Conservation (phyloP, 805 yeast genomes). For the Metschnikowia picachoensis region DNA sequence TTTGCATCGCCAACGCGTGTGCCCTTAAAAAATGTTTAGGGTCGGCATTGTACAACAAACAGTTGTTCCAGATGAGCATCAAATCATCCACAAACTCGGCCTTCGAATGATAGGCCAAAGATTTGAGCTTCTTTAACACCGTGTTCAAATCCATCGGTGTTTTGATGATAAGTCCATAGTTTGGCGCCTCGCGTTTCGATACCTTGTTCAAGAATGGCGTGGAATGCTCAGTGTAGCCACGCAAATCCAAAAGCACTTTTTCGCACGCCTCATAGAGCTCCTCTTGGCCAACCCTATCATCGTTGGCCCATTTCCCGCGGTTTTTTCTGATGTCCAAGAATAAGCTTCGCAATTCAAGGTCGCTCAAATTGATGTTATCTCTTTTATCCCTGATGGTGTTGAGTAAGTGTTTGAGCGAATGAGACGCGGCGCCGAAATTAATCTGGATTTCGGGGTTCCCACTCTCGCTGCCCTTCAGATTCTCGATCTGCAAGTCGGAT, state of each 20-base stretch:
- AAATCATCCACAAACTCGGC: slow-evolving; percentile 91
- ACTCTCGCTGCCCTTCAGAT: slow-evolving; percentile 16
- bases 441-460: slow-evolving; percentile 37
- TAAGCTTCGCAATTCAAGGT: slow-evolving; percentile 76
- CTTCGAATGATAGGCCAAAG: slow-evolving; percentile 77
- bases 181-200: slow-evolving; percentile 97
- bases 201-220: slow-evolving; percentile 94
- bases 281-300: slow-evolving; percentile 93
- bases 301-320: slow-evolving; percentile 96
- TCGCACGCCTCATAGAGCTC: slow-evolving; percentile 97
- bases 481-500: slow-evolving; percentile 66
- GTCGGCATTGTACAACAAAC: slow-evolving; percentile 88
- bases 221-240: slow-evolving; percentile 94
- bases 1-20: slow-evolving; percentile 96
- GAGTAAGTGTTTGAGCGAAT: slow-evolving; percentile 68
- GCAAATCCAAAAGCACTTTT: slow-evolving; percentile 82
- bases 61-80: slow-evolving; percentile 93
- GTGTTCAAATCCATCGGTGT: slow-evolving; percentile 96
- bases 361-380: slow-evolving; percentile 70
- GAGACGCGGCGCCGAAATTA: slow-evolving; percentile 36
- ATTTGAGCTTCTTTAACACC: slow-evolving; percentile 83
- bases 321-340: slow-evolving; percentile 92
- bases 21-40: slow-evolving; percentile 87
- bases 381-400: slow-evolving; percentile 75
- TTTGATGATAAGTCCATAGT: slow-evolving; percentile 84